Conservation (phyloP, 345 rosid species). For the Alliaria petiolata region DNA sequence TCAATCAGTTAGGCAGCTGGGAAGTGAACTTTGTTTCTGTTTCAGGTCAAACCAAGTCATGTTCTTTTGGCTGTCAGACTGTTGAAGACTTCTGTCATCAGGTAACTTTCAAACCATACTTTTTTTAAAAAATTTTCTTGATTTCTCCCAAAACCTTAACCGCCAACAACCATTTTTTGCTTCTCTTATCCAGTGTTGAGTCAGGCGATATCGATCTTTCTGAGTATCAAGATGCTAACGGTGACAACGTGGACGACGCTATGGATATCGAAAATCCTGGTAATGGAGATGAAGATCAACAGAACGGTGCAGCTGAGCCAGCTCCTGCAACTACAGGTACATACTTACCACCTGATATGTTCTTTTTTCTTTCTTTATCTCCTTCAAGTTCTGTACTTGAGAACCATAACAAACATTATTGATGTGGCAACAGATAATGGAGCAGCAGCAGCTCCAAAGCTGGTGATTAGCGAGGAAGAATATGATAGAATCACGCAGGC, state of each 20-base stretch:
- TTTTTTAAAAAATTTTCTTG: too few species aligned
- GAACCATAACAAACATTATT: conserved; percentile 8
- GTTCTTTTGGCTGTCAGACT: conserved; percentile 70
- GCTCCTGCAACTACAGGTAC: conserved; percentile 53
- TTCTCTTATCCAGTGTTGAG: conserved; percentile 67
- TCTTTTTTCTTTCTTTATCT: not conserved
- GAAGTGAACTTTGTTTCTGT: not conserved
- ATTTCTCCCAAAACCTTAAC: not conserved
- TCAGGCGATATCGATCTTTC: conserved; percentile 93
- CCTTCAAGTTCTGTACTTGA: not conserved
- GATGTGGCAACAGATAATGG: conserved; percentile 37
- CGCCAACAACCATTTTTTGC: not conserved
- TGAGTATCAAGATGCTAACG: conserved; percentile 72
- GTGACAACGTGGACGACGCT: conserved; percentile 31
- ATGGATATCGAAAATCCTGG: conserved; percentile 18
- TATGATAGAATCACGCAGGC: conserved; percentile 84
- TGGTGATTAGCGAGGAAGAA: conserved; percentile 76
- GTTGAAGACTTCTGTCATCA: conserved; percentile 79
- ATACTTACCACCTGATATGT: not conserved
- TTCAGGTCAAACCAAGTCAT: conserved; percentile 67
- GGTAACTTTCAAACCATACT: conserved; percentile 36
- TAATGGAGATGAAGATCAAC: conserved; percentile 19
- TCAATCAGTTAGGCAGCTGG: not conserved
- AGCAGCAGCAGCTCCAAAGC: conserved; percentile 47
- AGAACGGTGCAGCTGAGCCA: conserved; percentile 39